phyloP scores from a whole-genome alignment of 805 yeast genomes.

The Pichia kluyveri region DNA sequence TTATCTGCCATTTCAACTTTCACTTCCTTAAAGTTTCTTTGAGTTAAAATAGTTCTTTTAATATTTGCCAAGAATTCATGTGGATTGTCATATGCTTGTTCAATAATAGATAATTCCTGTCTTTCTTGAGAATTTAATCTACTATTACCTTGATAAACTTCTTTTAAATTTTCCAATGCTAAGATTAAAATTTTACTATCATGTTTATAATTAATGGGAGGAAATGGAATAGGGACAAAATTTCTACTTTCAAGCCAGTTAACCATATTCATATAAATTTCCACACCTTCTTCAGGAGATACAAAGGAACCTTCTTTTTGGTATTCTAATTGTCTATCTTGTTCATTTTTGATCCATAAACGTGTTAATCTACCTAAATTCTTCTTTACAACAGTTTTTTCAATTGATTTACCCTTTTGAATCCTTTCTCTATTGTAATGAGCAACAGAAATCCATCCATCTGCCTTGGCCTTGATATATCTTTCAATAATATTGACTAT shows the following conservation, averaged over 20 bases:
- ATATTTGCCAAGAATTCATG: slow-evolving; percentile 83
- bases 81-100: slow-evolving; percentile 95
- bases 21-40: slow-evolving; percentile 86
- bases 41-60: slow-evolving; percentile 74
- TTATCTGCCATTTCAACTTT: slow-evolving; percentile 86
- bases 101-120: slow-evolving; percentile 87
- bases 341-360: slow-evolving; percentile 88
- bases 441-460: slow-evolving; percentile 92
- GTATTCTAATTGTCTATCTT: slow-evolving; percentile 73
- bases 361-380: slow-evolving; percentile 87
- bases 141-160: slow-evolving; percentile 63
- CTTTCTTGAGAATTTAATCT: slow-evolving; percentile 79
- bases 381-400: slow-evolving; percentile 88
- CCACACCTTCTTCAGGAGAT: slow-evolving; percentile 79
- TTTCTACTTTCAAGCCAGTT: slow-evolving; percentile 82
- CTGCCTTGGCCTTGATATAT: slow-evolving; percentile 91
- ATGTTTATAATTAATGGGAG: slow-evolving; percentile 84
- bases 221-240: slow-evolving; percentile 86
- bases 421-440: slow-evolving; percentile 88
- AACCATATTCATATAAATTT: slow-evolving; percentile 78
- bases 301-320: slow-evolving; percentile 83
- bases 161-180: slow-evolving; percentile 84
- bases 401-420: slow-evolving; percentile 82
- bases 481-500: slow-evolving; percentile 78
- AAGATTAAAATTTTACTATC: slow-evolving; percentile 84